These are phyloP conservation scores for Boeremia exigua DNA, from an alignment of 2,329 filamentous ascomycete species.

Conservation along the genomic window DNA sequence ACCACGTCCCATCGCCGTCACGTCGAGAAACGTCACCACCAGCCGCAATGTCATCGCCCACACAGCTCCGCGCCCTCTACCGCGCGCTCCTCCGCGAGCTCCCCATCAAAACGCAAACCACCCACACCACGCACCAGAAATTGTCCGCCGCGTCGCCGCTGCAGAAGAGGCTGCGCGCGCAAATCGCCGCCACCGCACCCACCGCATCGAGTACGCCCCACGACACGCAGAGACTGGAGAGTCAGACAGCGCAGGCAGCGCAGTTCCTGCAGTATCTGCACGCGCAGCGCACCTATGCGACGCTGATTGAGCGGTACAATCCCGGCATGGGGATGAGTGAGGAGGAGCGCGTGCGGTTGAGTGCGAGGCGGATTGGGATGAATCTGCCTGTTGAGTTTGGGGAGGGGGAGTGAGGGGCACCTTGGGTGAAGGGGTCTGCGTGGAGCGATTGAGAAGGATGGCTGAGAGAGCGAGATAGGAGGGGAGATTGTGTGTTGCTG, in stretches of 20 bases:
- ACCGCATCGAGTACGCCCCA: not conserved
- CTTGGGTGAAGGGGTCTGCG: not conserved
- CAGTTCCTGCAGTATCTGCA: conserved; percentile 81
- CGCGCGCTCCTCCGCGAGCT: conserved; percentile 88
- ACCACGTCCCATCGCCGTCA: not conserved
- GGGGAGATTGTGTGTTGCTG: no score
- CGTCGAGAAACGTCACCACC: no score
- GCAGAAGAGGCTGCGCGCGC: conserved; percentile 70
- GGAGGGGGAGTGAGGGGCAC: not conserved
- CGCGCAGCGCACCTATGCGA: conserved; percentile 84
- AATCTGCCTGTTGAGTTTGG: conserved; percentile 73
- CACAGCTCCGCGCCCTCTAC: conserved; percentile 76
- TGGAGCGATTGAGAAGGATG: not conserved
- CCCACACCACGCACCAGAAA: conserved; percentile 43
- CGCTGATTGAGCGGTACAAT: conserved; percentile 89
- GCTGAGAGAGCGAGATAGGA: no score
- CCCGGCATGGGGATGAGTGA: conserved; percentile 88
- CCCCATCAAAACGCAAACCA: conserved; percentile 56
- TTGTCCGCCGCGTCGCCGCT: conserved; percentile 68
- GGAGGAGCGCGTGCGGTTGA: conserved; percentile 80
- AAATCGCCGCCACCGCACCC: conserved; percentile 55
- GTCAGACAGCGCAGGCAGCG: conserved; percentile 63
- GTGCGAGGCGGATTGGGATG: conserved; percentile 88
- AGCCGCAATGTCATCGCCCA: conserved; percentile 50
- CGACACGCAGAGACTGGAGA: conserved; percentile 3